These are phyloP conservation scores for Sarcocystis neurona DNA, from an alignment of 169 alveolate species.

Conservation along the genomic window DNA sequence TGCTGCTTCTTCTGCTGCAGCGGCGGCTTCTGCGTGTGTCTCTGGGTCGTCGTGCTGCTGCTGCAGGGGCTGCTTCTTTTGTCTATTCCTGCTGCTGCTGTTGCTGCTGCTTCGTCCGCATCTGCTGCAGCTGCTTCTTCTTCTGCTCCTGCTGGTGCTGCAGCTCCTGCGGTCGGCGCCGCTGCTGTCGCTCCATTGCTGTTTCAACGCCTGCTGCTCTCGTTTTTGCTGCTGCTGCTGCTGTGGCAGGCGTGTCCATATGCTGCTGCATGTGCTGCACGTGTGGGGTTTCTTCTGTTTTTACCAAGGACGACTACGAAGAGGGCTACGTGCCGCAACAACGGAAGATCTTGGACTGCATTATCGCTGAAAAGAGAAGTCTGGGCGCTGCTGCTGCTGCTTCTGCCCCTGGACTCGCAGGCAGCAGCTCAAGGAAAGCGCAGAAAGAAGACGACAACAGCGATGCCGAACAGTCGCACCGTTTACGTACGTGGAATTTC, in stretches of 20 bases:
- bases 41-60: not conserved
- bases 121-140: slow-evolving; percentile 34
- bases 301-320: slow-evolving; percentile 51
- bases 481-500: too few species aligned
- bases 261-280: too few species aligned
- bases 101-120: slow-evolving; percentile 7
- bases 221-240: too few species aligned
- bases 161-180: too few species aligned
- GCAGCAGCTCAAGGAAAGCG: slow-evolving; percentile 1
- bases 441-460: not conserved
- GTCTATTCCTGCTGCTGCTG: not conserved
- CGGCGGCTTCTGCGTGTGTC: not conserved
- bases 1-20: not conserved
- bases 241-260: too few species aligned
- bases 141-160: too few species aligned
- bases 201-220: too few species aligned
- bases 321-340: slow-evolving; percentile 68
- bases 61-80: not conserved
- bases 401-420: too few species aligned
- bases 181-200: too few species aligned
- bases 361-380: slow-evolving; percentile 23
- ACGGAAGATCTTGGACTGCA: slow-evolving; percentile 45
- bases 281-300: not conserved
- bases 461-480: too few species aligned
- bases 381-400: not conserved